Evolutionary conservation across 257 asterid genomes (phyloP).

Genomic region (Solanum lycopersicoides): DNA sequence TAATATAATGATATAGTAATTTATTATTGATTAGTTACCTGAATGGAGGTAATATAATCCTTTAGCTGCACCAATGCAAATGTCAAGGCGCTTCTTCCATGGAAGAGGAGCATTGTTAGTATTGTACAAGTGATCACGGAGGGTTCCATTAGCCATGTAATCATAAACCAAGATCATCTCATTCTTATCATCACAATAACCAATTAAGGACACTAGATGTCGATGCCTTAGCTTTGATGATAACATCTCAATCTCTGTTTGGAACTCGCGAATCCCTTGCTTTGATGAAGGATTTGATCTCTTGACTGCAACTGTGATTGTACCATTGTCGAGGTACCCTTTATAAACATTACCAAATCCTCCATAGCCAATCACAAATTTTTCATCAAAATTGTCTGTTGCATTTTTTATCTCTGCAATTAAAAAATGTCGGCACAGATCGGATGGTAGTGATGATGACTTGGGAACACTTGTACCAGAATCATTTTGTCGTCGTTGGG

Average conservation of each 20-base stretch:
- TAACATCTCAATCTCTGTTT: constrained; percentile 53
- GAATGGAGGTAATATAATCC: constrained; percentile 62
- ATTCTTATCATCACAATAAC: constrained; percentile 40
- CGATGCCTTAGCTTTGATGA: constrained; percentile 41
- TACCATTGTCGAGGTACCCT: constrained; percentile 21
- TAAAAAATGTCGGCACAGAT: constrained; percentile 17
- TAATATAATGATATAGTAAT: neutral
- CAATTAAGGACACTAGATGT: constrained; percentile 55
- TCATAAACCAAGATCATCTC: constrained; percentile 72
- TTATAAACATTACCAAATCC: constrained; percentile 60
- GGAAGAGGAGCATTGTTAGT: constrained; percentile 23
- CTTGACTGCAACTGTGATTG: constrained; percentile 34
- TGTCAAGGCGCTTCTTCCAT: constrained; percentile 48
- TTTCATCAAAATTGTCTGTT: constrained; percentile 28
- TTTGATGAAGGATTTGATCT: constrained; percentile 32
- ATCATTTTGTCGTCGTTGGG: constrained; percentile 6
- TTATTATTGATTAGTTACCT: neutral
- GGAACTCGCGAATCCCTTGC: no score
- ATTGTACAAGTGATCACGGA: constrained; percentile 38
- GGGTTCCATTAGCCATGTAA: constrained; percentile 47
- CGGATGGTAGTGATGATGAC: constrained; percentile 20
- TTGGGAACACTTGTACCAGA: neutral
- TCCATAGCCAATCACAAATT: constrained; percentile 31
- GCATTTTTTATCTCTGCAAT: constrained; percentile 35
- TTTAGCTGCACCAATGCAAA: constrained; percentile 54